These are phyloP conservation scores for Globisporangium solare DNA, from an alignment of 352 stramenopile genomes.

Conservation along the genomic window DNA sequence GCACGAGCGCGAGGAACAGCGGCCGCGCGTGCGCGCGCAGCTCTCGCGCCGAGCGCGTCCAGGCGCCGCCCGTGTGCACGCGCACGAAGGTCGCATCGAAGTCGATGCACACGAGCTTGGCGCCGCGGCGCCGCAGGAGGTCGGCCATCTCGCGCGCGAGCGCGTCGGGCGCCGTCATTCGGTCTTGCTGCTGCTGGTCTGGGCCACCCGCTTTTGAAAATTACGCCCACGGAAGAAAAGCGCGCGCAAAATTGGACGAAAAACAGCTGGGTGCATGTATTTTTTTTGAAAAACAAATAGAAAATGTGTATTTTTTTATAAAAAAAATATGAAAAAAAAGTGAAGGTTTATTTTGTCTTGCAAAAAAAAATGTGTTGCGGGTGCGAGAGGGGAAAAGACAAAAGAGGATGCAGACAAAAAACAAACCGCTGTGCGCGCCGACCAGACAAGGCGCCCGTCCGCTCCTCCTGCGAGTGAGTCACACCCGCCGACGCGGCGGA, in stretches of 20 bases:
- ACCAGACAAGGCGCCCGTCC: not conserved
- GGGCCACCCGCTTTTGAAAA: too few species aligned
- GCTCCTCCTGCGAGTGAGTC: too few species aligned
- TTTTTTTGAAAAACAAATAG: too few species aligned
- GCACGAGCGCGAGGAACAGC: slow-evolving; percentile 61
- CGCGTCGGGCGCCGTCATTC: not conserved
- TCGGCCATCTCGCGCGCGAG: slow-evolving; percentile 26
- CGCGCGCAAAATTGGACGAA: too few species aligned
- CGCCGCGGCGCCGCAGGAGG: slow-evolving; percentile 30
- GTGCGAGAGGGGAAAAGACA: not conserved
- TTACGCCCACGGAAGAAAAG: too few species aligned
- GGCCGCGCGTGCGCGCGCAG: slow-evolving; percentile 48
- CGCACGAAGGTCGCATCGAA: slow-evolving; percentile 79
- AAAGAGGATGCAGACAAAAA: not conserved
- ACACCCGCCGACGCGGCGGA: too few species aligned
- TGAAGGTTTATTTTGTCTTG: too few species aligned
- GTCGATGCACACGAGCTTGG: slow-evolving; percentile 78
- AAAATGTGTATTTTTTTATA: too few species aligned
- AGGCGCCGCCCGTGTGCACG: slow-evolving; percentile 69
- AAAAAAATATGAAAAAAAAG: too few species aligned
- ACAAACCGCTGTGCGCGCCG: too few species aligned
- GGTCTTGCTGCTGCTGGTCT: too few species aligned
- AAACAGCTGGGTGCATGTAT: too few species aligned
- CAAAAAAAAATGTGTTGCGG: not conserved
- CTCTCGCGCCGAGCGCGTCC: slow-evolving; percentile 33